Base-by-base conservation (phyloP, 116 monocot species). In the Phalaenopsis hybrid region DNA sequence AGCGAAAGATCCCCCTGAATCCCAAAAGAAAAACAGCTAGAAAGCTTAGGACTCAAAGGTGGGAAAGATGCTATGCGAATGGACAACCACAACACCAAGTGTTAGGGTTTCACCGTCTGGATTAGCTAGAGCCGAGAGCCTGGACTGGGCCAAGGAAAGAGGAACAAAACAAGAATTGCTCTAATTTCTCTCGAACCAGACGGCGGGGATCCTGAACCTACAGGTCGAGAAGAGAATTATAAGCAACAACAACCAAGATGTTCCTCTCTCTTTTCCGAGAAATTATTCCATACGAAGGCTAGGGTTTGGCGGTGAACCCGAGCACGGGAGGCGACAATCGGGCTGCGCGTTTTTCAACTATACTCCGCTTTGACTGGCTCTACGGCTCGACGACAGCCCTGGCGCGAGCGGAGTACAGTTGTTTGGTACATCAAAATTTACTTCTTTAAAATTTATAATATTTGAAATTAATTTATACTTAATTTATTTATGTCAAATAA, bases 251-350 rank as follows among this genome's bases (percentile, higher is more conserved):
- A 48, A 48, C 48, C 5, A 0, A 21, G 45, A 46, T 44, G n/a
- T 46, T 46, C 44, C 75, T 20, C 44, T 45, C 75, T 6, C 46
- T 46, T 46, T 17, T 41, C 44, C 18, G n/a, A 16, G 28, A 28
- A 28, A 28, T 28, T 28, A 28, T 28, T 28, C 28, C 28, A 28
- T 28, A 45, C n/a, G 46, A n/a, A 13, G 9, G 44, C 46, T 75
- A 75, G 75, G 75, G 75, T 75, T 75, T 45, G 45, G 75, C 45
- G 75, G 75, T 18, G 31, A 17, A 55, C 15, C 55, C 15, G 15
- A 3, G 4, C 13, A 55, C 15, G 15, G 15, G 52, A 52, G 52
- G 52, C 8, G 12, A 50, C 12, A 2, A 9, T 9, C 2, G 12
- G 50, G 50, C 2, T 50, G 50, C 10, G 51, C 2, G 55, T 15